phyloP scores from a whole-genome alignment of 768 basidiomycete genomes.

The Steccherinum ochraceum region DNA sequence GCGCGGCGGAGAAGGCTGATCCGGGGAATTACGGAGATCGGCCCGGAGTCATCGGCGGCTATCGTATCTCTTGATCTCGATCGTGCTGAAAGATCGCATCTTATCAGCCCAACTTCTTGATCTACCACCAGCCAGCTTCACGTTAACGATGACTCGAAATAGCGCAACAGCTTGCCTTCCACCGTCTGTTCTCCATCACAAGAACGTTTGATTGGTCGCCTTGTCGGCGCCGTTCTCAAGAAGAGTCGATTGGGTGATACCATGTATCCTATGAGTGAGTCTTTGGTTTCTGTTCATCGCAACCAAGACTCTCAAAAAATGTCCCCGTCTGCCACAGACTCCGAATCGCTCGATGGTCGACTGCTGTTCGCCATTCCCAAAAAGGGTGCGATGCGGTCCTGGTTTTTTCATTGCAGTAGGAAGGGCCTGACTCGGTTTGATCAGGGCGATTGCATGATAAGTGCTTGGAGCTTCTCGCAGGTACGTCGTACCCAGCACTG shows the following conservation, averaged over 20 bases:
- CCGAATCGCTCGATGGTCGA: constrained; percentile 78
- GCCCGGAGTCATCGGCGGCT: too few relatives aligned
- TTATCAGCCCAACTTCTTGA: too few relatives aligned
- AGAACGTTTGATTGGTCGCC: background rate
- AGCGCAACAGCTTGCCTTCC: background rate
- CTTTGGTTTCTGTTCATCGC: background rate
- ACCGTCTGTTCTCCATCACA: background rate
- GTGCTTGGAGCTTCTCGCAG: constrained; percentile 77
- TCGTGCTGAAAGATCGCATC: too few relatives aligned
- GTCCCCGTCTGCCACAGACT: constrained; percentile 31
- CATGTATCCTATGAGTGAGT: background rate
- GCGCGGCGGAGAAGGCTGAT: too few relatives aligned
- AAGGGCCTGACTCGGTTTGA: too few relatives aligned
- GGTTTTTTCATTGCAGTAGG: too few relatives aligned
- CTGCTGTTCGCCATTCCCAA: constrained; percentile 95
- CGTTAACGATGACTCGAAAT: background rate
- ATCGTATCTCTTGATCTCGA: too few relatives aligned
- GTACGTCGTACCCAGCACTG: too few relatives aligned
- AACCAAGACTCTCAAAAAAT: background rate
- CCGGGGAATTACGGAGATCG: too few relatives aligned
- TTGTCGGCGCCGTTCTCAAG: background rate
- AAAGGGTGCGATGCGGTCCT: constrained; percentile 67
- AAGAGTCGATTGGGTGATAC: background rate
- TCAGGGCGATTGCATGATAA: constrained; percentile 82
- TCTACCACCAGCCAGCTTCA: too few relatives aligned